phyloP scores from a whole-genome alignment of 1,284 basidiomycete genomes.

The Malassezia slooffiae region DNA sequence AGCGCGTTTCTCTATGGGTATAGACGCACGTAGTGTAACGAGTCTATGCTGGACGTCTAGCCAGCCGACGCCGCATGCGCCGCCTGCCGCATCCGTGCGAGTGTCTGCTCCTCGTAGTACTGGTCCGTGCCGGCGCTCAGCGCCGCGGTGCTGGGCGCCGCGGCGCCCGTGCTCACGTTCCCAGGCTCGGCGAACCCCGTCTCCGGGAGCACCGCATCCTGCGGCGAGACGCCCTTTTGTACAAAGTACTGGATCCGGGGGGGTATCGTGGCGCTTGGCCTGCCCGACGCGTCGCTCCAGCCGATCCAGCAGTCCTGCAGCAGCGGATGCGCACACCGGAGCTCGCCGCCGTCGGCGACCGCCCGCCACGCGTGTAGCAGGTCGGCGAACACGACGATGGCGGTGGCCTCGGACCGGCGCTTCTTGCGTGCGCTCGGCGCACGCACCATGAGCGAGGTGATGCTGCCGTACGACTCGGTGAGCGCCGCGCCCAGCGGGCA shows the following conservation, averaged over 20 bases:
- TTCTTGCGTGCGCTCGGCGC: conserved; percentile 18
- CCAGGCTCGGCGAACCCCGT: neutral
- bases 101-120: conserved; percentile 11
- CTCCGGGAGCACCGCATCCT: neutral
- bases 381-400: conserved; percentile 24
- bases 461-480: conserved; percentile 20
- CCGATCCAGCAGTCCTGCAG: conserved; percentile 35
- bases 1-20: too few species aligned
- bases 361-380: conserved; percentile 29
- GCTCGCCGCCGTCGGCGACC: conserved; percentile 23
- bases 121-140: conserved; percentile 5
- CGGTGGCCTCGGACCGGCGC: conserved; percentile 24
- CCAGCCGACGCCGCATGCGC: too few species aligned
- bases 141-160: neutral
- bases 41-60: too few species aligned
- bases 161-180: too few species aligned
- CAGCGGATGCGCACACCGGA: conserved; percentile 25
- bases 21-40: too few species aligned
- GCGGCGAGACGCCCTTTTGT: neutral
- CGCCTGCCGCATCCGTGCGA: conserved; percentile 5
- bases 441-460: conserved; percentile 21
- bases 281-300: conserved; percentile 20
- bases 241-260: neutral
- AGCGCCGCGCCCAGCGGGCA: conserved; percentile 24
- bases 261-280: neutral